Percentiles rank a stretch among this genome's conserved stretches.
phyloP scores from a whole-genome alignment of 768 basidiomycete genomes.

The Leccinellum luteum region DNA sequence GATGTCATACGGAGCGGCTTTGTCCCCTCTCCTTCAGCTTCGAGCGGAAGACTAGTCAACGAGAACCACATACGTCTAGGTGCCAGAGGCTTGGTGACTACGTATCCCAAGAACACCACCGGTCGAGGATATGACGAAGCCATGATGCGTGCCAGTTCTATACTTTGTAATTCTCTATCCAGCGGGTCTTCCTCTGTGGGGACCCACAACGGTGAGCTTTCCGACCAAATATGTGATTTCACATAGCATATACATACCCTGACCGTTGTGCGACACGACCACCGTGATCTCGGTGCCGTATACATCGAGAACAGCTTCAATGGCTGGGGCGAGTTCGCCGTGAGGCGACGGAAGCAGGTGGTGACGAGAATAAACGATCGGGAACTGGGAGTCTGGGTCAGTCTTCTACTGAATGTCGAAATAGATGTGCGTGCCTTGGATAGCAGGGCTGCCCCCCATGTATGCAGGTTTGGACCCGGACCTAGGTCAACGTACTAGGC shows the following conservation, averaged over 20 bases:
- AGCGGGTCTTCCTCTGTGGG: constrained; percentile 76
- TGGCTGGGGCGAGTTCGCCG: constrained; percentile 87
- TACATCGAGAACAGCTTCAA: constrained; percentile 79
- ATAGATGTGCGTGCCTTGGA: constrained; percentile 54
- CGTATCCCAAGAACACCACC: constrained; percentile 78
- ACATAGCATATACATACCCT: constrained; percentile 50
- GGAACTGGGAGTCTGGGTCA: constrained; percentile 53
- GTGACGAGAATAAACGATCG: constrained; percentile 82
- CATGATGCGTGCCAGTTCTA: constrained; percentile 79
- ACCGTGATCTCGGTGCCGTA: constrained; percentile 78
- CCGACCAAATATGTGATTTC: neutral
- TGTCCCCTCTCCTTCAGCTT: constrained; percentile 6
- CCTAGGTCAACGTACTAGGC: constrained; percentile 81
- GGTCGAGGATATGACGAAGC: constrained; percentile 64
- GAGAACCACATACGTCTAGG: constrained; percentile 49
- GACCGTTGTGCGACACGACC: constrained; percentile 89
- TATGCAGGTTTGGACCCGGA: constrained; percentile 84
- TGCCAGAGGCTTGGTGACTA: constrained; percentile 68
- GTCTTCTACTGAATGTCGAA: neutral
- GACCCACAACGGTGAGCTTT: neutral
- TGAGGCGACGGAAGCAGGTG: constrained; percentile 84
- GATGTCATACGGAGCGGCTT: constrained; percentile 75
- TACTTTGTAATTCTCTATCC: constrained; percentile 86
- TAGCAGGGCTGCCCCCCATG: constrained; percentile 82
- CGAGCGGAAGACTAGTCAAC: neutral